Conservation (phyloP, 73 alveolate species). For the Paramecium octaurelia region DNA sequence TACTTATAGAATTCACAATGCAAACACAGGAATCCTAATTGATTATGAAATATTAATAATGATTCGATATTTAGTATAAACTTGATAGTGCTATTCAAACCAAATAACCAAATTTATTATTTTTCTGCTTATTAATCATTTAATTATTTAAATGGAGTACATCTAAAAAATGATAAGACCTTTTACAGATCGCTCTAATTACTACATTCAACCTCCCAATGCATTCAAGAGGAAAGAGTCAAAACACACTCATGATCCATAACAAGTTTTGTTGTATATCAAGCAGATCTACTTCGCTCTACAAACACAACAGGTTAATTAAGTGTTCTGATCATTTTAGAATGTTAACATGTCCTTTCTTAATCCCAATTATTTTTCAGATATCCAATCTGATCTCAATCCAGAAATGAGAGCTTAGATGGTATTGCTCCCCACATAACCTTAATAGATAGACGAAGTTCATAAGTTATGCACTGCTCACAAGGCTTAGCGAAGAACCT, state of each 20-base stretch:
- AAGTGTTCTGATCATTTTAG: neutral
- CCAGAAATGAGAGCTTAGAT: neutral
- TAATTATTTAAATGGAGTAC: neutral
- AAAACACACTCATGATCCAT: constrained; percentile 17
- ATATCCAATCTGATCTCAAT: neutral
- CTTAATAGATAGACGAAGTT: neutral
- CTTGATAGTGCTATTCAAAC: neutral
- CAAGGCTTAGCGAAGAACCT: neutral
- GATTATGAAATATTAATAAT: too few species aligned
- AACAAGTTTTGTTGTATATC: neutral
- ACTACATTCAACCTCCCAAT: neutral
- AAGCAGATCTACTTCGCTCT: neutral
- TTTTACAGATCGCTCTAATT: neutral
- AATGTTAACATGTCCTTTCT: constrained; percentile 13
- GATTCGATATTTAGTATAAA: too few species aligned
- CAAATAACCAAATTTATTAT: neutral
- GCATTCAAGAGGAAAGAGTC: neutral
- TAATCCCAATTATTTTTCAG: neutral
- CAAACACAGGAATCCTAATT: too few species aligned
- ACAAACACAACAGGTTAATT: neutral
- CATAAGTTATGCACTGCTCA: neutral
- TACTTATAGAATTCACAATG: too few species aligned
- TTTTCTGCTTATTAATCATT: neutral
- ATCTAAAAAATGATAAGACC: neutral
- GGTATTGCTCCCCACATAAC: neutral